Conservation (phyloP, 106 monocot genomes). For the Dendrobium nobile region DNA sequence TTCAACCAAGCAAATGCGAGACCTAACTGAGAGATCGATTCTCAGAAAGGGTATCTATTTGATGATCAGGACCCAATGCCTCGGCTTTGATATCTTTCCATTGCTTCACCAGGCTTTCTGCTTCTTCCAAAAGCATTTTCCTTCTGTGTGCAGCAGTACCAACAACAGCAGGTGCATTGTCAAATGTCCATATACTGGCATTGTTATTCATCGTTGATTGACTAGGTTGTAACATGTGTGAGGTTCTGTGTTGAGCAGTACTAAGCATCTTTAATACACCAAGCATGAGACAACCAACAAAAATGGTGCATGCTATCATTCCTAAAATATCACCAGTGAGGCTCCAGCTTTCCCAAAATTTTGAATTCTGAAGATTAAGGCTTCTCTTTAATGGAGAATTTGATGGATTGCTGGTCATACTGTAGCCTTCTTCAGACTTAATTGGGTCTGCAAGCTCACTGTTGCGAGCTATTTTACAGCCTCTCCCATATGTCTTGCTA, state of each 20-base stretch:
- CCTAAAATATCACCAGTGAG: conserved; percentile 20
- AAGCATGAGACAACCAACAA: conserved; percentile 49
- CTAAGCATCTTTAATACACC: conserved; percentile 35
- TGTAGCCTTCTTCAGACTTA: conserved; percentile 16
- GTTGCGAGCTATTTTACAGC: conserved; percentile 86
- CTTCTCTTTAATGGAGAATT: conserved; percentile 46
- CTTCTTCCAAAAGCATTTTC: conserved; percentile 65
- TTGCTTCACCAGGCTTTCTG: conserved; percentile 65
- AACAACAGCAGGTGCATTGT: conserved; percentile 7
- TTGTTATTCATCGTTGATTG: conserved; percentile 12
- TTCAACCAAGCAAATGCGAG: no score
- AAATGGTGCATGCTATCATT: conserved; percentile 24
- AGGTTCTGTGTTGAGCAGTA: conserved; percentile 18
- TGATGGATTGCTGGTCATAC: conserved; percentile 17
- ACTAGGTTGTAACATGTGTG: conserved; percentile 12
- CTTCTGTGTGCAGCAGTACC: conserved; percentile 16
- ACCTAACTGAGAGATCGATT: no score
- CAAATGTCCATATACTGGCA: conserved; percentile 10
- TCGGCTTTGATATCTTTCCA: conserved; percentile 90
- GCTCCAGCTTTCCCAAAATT: conserved; percentile 35
- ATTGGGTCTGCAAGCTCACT: conserved; percentile 31
- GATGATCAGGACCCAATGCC: conserved; percentile 74
- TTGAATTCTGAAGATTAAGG: conserved; percentile 24
- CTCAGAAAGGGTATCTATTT: conserved; percentile 21
- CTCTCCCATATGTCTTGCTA: conserved; percentile 45